Conservation (phyloP, 2,329 filamentous ascomycete genomes). For the Phialophora verrucosa region DNA sequence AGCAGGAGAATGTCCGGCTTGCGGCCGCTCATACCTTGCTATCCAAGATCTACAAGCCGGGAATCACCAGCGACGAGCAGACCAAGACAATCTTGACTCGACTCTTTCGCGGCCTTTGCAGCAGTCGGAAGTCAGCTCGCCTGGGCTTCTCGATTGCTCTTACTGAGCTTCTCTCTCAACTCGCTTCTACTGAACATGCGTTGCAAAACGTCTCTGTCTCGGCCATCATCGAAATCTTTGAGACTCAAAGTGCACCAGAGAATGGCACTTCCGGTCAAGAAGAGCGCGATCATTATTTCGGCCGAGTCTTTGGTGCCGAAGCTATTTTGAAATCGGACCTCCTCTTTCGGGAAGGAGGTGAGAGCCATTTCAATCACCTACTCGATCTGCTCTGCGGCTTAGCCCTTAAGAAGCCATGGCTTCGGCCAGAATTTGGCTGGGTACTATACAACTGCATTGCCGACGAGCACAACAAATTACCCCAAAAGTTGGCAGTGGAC, state of each 20-base stretch:
- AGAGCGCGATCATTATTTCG: constrained; percentile 82
- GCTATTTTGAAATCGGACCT: constrained; percentile 81
- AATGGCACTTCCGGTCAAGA: constrained; percentile 69
- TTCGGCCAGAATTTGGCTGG: constrained; percentile 85
- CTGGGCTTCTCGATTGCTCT: constrained; percentile 89
- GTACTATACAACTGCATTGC: constrained; percentile 63
- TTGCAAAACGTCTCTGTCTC: constrained; percentile 43
- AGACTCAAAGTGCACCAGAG: constrained; percentile 58
- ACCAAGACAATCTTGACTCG: constrained; percentile 58
- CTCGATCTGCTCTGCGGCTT: constrained; percentile 75
- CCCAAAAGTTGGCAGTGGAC: constrained; percentile 59
- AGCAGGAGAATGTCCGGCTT: constrained; percentile 54
- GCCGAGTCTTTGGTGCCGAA: constrained; percentile 84
- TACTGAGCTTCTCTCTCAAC: constrained; percentile 76
- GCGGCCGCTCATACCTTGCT: constrained; percentile 53
- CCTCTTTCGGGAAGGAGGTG: constrained; percentile 64
- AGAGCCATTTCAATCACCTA: constrained; percentile 62
- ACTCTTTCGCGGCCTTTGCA: constrained; percentile 86
- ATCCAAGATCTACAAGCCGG: constrained; percentile 51
- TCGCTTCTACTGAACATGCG: constrained; percentile 58
- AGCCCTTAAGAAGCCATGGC: constrained; percentile 82
- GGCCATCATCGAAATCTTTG: constrained; percentile 58
- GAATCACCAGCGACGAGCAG: constrained; percentile 49
- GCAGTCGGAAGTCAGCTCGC: constrained; percentile 84
- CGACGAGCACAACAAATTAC: neutral